Percentiles rank a stretch among this genome's conserved stretches.
Evolutionary conservation across 2,329 filamentous ascomycete genomes (phyloP).

Genomic region (Pseudopithomyces chartarum): DNA sequence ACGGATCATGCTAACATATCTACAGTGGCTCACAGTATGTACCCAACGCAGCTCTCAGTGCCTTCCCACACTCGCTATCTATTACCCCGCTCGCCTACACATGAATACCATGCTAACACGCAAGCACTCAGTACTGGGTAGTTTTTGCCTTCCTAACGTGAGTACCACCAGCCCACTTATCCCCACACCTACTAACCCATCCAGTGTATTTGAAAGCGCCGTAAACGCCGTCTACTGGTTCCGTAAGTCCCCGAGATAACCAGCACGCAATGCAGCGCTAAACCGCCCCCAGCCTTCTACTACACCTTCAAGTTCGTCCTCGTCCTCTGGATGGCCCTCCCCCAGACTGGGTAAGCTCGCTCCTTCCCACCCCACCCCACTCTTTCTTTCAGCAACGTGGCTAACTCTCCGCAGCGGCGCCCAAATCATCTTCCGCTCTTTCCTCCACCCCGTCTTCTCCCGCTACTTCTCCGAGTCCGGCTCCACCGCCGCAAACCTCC

Average conservation of each 20-base stretch:
- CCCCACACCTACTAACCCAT: constrained; percentile 18
- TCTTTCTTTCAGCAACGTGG: too few relatives aligned
- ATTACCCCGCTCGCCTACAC: constrained; percentile 1
- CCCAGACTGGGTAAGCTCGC: constrained; percentile 81
- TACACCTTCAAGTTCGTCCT: constrained; percentile 99
- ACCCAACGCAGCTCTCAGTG: constrained; percentile 1
- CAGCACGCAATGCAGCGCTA: constrained; percentile 6
- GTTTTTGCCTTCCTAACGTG: constrained; percentile 80
- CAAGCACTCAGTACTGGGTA: constrained; percentile 73
- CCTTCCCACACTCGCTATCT: constrained; percentile 5
- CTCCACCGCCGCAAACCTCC: constrained; percentile 84
- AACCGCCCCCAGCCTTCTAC: constrained; percentile 74
- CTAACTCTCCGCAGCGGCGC: constrained; percentile 70
- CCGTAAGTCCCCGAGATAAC: constrained; percentile 49
- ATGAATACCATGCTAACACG: constrained; percentile 20
- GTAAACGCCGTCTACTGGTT: constrained; percentile 91
- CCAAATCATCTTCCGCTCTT: constrained; percentile 94
- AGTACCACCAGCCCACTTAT: constrained; percentile 28
- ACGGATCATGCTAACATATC: constrained; percentile 41
- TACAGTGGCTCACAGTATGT: constrained; percentile 66
- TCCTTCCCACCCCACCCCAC: too few relatives aligned
- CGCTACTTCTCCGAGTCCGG: constrained; percentile 79
- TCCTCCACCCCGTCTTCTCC: constrained; percentile 87
- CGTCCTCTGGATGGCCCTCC: constrained; percentile 96
- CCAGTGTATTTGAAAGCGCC: constrained; percentile 76